Percentiles rank a stretch among this genome's conserved stretches.
Evolutionary conservation across 768 basidiomycete species (phyloP).

Genomic region (Lentinula sp.): DNA sequence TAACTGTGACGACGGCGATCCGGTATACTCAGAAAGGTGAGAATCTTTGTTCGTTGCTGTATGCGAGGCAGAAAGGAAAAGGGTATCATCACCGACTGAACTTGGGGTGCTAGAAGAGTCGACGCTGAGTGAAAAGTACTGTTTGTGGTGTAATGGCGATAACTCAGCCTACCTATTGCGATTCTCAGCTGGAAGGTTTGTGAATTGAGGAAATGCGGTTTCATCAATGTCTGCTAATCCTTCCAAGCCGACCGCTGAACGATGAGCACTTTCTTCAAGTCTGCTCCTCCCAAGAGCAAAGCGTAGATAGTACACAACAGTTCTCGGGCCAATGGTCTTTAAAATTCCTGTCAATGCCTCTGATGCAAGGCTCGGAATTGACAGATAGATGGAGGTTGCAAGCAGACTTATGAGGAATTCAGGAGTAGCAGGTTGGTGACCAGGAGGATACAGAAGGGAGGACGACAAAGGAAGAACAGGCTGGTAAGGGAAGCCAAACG

Average conservation of each 20-base stretch:
- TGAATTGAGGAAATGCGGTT: neutral
- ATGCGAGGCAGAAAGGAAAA: conserved; percentile 6
- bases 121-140: conserved; percentile 9
- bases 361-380: conserved; percentile 68
- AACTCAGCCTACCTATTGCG: neutral
- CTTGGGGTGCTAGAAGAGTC: conserved; percentile 6
- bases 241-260: conserved; percentile 69
- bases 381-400: conserved; percentile 82
- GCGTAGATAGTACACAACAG: conserved; percentile 67
- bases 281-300: conserved; percentile 74
- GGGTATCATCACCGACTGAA: conserved; percentile 14
- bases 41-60: neutral
- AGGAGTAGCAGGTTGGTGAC: conserved; percentile 72
- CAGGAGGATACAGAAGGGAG: conserved; percentile 32
- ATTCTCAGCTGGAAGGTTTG: neutral
- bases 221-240: conserved; percentile 35
- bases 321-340: conserved; percentile 71
- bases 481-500: conserved; percentile 48
- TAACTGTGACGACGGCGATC: conserved; percentile 26
- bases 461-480: conserved; percentile 12
- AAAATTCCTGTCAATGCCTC: conserved; percentile 71
- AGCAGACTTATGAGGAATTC: conserved; percentile 81
- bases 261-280: conserved; percentile 20
- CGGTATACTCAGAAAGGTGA: neutral
- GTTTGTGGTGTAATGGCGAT: neutral